phyloP scores from a whole-genome alignment of 1,139 yeast species.

The Geotrichum candidum region DNA sequence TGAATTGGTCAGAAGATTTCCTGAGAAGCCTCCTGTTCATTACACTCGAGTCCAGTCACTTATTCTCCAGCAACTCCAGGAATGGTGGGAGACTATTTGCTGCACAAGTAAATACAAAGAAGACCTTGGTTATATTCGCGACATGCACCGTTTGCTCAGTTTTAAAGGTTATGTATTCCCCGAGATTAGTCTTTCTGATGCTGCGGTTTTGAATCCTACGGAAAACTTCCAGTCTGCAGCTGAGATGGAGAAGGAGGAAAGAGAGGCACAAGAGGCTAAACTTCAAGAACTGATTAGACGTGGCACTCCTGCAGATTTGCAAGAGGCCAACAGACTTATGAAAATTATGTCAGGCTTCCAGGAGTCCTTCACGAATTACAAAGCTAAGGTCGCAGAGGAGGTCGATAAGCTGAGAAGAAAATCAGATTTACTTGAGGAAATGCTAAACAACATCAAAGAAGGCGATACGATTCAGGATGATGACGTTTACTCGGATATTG shows the following conservation, averaged over 20 bases:
- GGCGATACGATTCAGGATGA: constrained; percentile 44
- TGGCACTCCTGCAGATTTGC: constrained; percentile 91
- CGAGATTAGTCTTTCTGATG: constrained; percentile 81
- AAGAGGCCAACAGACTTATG: constrained; percentile 95
- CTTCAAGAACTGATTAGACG: constrained; percentile 91
- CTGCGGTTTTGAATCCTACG: constrained; percentile 89
- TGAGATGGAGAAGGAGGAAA: constrained; percentile 88
- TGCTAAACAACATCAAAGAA: constrained; percentile 58
- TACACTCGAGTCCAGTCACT: constrained; percentile 78
- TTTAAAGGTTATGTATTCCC: constrained; percentile 92
- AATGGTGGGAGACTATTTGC: constrained; percentile 96
- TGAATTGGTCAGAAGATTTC: constrained; percentile 86
- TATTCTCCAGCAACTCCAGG: constrained; percentile 86
- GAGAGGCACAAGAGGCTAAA: constrained; percentile 88
- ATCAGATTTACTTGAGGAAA: constrained; percentile 84
- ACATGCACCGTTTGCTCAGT: constrained; percentile 85
- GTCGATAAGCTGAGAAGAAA: constrained; percentile 79
- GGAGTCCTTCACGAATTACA: constrained; percentile 69
- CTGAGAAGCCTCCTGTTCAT: constrained; percentile 87
- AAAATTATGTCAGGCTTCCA: constrained; percentile 94
- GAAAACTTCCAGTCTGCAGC: constrained; percentile 84
- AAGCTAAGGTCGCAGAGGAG: constrained; percentile 77
- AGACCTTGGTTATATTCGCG: constrained; percentile 85
- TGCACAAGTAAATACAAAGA: constrained; percentile 84
- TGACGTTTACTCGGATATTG: constrained; percentile 68